Evolutionary conservation across 768 basidiomycete species (phyloP), one percentile per base, ranked within the genome.

Genomic region (Termitomyces sp.): DNA sequence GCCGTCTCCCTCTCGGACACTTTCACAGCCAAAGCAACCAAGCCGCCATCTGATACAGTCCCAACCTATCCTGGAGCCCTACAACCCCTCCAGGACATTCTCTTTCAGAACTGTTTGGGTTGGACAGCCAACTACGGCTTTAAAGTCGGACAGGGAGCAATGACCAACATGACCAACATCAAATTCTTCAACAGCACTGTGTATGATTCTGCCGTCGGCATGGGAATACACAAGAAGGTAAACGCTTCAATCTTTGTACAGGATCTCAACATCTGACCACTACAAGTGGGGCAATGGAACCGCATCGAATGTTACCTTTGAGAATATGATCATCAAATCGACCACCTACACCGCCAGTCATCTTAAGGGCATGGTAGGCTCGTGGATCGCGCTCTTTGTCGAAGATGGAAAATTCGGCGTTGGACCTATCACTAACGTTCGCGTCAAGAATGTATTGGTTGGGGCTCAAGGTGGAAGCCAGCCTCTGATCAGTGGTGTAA

Each of bases 51-150:
- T 5, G 44, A 45, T 31, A 44, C 27, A 3, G 53, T 53, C 4
- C 54, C 59, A 34, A 38, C 43, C 3, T 61, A 47, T 45, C 58
- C 62, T 47, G 60, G 62, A 25, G 19, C 46, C 17, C 56, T 50
- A 25, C 59, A 57, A 47, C 29, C 37, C 10, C 42, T 45, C 9
- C 16, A 49, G n/a, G 51, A 63, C 27, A 47, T 65, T 34, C 50
- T 43, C 1, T 63, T 62, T 44, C 35, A 50, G 23, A 57, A 63
- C 37, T 59, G 56, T 52, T 37, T 59, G 29, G 63, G 51, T 27
- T 62, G 62, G 62, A 62, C 62, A 25, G 42, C n/a, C 23, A 58
- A 59, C 37, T 63, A 62, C 32, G 60, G 60, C 25, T 63, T 65
- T 47, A 62, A 65, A 45, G 59, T 63, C 11, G 60, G 65, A 17